phyloP scores from a whole-genome alignment of 1,284 basidiomycete species.

The Cystobasidium slooffiae region DNA sequence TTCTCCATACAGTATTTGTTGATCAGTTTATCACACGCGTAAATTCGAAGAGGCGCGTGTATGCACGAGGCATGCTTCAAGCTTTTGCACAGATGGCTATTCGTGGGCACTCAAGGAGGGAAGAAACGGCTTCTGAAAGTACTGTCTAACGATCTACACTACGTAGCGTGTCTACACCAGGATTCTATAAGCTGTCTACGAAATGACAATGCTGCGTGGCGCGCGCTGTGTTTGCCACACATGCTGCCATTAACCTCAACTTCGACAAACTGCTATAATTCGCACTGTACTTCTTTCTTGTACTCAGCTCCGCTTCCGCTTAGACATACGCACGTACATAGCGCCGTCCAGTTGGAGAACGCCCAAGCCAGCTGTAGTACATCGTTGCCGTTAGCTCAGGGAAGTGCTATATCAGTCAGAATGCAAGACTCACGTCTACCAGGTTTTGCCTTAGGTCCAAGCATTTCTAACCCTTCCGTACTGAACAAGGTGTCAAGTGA shows the following conservation, averaged over 20 bases:
- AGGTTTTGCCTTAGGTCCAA: constrained; percentile 1
- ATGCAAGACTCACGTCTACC: constrained; percentile 28
- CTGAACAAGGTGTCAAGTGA: neutral
- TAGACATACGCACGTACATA: constrained; percentile 15
- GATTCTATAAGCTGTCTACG: too few relatives aligned
- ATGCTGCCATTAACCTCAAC: too few relatives aligned
- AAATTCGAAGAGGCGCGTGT: too few relatives aligned
- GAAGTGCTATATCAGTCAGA: neutral
- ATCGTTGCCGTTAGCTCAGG: neutral
- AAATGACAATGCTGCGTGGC: too few relatives aligned
- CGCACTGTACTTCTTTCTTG: neutral
- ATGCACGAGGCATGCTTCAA: too few relatives aligned
- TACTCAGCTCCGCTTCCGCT: neutral
- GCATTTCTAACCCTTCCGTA: neutral
- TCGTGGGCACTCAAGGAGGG: too few relatives aligned
- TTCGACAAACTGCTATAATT: neutral
- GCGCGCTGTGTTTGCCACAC: too few relatives aligned
- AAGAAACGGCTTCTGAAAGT: too few relatives aligned
- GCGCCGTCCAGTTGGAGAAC: constrained; percentile 26
- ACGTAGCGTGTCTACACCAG: too few relatives aligned
- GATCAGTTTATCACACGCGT: too few relatives aligned
- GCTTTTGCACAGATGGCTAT: too few relatives aligned
- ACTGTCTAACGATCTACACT: too few relatives aligned
- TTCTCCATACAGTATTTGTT: neutral
- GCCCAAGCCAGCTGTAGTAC: constrained; percentile 32